Evolutionary conservation across 169 alveolate genomes (phyloP).

Genomic region (Cryptosporidium parvum): DNA sequence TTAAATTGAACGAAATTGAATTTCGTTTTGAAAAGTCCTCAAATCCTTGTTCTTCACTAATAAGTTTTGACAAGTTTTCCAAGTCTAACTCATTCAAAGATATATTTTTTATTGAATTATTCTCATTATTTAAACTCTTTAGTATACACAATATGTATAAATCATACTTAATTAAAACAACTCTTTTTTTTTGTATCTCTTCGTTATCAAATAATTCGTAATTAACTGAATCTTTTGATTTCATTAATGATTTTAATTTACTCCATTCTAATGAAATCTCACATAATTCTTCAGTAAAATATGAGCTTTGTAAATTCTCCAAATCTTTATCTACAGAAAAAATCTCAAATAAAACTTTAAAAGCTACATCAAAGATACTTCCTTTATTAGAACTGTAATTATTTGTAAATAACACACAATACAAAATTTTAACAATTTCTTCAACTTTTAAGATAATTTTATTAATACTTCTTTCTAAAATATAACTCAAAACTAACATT

Average conservation of each 20-base stretch:
- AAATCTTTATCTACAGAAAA: not conserved
- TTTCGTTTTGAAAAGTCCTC: not conserved
- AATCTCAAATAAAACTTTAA: not conserved
- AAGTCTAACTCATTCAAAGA: not conserved
- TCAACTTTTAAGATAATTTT: slow-evolving; percentile 1
- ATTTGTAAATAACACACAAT: not conserved
- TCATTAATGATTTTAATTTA: no score
- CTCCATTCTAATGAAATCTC: not conserved
- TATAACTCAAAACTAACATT: slow-evolving; percentile 2
- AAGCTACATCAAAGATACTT: not conserved
- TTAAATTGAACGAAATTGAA: not conserved
- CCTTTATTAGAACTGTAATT: not conserved
- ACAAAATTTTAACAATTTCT: not conserved
- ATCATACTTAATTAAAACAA: not conserved
- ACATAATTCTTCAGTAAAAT: not conserved
- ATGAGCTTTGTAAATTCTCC: not conserved
- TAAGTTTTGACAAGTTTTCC: not conserved
- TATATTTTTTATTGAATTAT: not conserved
- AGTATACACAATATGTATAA: not conserved
- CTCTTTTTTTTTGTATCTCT: not conserved
- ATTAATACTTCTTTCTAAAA: not conserved
- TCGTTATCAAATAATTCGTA: not conserved
- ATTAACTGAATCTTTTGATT: not conserved
- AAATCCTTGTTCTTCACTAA: not conserved
- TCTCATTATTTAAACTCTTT: not conserved